These are phyloP conservation scores for Trichoderma gracile DNA, from an alignment of 2,329 filamentous ascomycete species.

Conservation along the genomic window DNA sequence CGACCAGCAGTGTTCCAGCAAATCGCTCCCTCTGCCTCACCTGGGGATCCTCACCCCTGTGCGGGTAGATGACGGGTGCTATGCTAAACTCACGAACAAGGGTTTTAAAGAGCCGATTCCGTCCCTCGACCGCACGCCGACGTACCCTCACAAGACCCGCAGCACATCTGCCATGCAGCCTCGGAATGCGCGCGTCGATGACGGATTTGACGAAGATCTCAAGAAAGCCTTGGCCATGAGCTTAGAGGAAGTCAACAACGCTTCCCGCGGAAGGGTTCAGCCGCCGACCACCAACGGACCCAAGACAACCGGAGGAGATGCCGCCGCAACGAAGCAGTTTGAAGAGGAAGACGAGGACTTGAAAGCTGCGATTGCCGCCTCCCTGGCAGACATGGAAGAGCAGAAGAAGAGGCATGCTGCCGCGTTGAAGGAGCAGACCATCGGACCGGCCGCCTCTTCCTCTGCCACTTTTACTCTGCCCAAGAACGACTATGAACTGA, in stretches of 20 bases:
- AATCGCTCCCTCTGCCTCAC: slow-evolving; percentile 83
- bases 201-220: slow-evolving; percentile 91
- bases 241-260: slow-evolving; percentile 82
- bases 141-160: slow-evolving; percentile 63
- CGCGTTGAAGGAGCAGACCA: slow-evolving; percentile 76
- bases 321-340: slow-evolving; percentile 47
- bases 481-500: slow-evolving; percentile 93
- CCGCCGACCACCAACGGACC: slow-evolving; percentile 47
- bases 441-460: slow-evolving; percentile 40
- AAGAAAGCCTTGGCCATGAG: slow-evolving; percentile 96
- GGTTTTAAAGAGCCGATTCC: slow-evolving; percentile 41
- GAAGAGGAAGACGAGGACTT: slow-evolving; percentile 92
- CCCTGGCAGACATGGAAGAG: slow-evolving; percentile 94
- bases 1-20: slow-evolving; percentile 90
- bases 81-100: slow-evolving; percentile 83
- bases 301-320: slow-evolving; percentile 41
- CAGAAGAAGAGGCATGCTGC: slow-evolving; percentile 91
- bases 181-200: slow-evolving; percentile 81
- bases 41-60: slow-evolving; percentile 90
- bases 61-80: slow-evolving; percentile 93
- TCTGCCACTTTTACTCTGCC: slow-evolving; percentile 60
- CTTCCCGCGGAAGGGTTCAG: slow-evolving; percentile 71
- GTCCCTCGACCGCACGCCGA: slow-evolving; percentile 53
- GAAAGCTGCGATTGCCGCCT: slow-evolving; percentile 92
- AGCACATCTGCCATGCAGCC: slow-evolving; percentile 78